These are phyloP conservation scores for Fusarium newnesense DNA, from an alignment of 2,329 filamentous ascomycete genomes.

Conservation along the genomic window DNA sequence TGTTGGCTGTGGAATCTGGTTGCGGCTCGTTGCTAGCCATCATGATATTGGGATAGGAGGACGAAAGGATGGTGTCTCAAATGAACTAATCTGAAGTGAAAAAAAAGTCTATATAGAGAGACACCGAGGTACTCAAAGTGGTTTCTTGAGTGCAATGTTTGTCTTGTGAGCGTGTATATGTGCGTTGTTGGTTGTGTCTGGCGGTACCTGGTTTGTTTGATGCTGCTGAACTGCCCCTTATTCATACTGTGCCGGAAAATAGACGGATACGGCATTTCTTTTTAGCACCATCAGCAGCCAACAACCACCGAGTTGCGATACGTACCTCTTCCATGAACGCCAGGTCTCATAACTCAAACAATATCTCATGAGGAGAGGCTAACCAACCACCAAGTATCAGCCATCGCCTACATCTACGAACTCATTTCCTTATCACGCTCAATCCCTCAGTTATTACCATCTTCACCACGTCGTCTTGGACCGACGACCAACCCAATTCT, in stretches of 20 bases:
- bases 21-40: conserved; percentile 55
- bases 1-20: conserved; percentile 41
- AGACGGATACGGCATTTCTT: conserved; percentile 36
- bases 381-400: not conserved
- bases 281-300: conserved; percentile 15
- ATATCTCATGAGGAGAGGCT: conserved; percentile 4
- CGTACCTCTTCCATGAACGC: conserved; percentile 20
- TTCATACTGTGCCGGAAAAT: conserved; percentile 39
- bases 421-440: not conserved
- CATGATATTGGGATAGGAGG: conserved; percentile 2
- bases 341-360: conserved; percentile 8
- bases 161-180: conserved; percentile 6
- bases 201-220: conserved; percentile 10
- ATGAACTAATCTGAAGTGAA: not conserved
- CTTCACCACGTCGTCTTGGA: conserved; percentile 18
- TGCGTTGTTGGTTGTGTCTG: not conserved
- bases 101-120: not conserved
- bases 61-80: not conserved
- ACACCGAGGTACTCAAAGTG: not conserved
- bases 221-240: conserved; percentile 21
- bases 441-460: not conserved
- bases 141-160: not conserved
- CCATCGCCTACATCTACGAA: not conserved
- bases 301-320: conserved; percentile 24
- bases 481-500: conserved; percentile 10